Evolutionary conservation across 1,284 basidiomycete genomes (phyloP).

Genomic region (Leccinum pachyderme): DNA sequence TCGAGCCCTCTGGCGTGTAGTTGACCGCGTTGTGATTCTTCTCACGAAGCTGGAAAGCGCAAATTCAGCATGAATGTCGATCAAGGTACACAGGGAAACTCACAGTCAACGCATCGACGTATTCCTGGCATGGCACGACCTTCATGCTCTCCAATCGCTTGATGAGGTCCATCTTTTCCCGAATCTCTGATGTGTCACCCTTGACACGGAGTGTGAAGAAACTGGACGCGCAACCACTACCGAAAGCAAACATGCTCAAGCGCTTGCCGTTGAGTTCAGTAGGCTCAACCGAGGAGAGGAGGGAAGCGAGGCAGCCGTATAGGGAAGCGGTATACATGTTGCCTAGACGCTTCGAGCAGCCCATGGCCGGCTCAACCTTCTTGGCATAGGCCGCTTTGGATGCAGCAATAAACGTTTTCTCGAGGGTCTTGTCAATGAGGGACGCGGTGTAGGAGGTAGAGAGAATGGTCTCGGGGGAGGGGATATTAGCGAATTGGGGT

Average conservation of each 20-base stretch:
- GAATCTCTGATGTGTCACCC: conserved; percentile 82
- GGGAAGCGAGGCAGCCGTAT: conserved; percentile 88
- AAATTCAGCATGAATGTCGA: conserved; percentile 6
- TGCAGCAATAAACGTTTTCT: conserved; percentile 86
- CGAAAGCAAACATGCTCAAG: conserved; percentile 92
- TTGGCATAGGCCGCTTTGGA: conserved; percentile 72
- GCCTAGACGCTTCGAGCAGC: conserved; percentile 84
- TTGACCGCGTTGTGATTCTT: conserved; percentile 92
- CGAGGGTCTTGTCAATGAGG: conserved; percentile 90
- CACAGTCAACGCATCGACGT: conserved; percentile 74
- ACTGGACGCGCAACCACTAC: conserved; percentile 87
- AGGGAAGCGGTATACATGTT: conserved; percentile 99
- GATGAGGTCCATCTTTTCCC: conserved; percentile 76
- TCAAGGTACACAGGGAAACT: conserved; percentile 18
- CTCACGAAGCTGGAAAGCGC: conserved; percentile 73
- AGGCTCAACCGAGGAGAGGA: conserved; percentile 71
- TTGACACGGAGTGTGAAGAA: conserved; percentile 88
- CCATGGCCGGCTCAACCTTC: conserved; percentile 76
- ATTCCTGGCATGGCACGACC: conserved; percentile 88
- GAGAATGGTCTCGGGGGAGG: conserved; percentile 68
- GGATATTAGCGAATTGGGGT: conserved; percentile 73
- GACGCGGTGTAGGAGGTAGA: conserved; percentile 69
- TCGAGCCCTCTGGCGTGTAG: conserved; percentile 82
- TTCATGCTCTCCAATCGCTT: conserved; percentile 82
- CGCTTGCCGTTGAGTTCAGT: conserved; percentile 74